phyloP scores from a whole-genome alignment of 2,329 filamentous ascomycete genomes.

The Colletotrichum eleusines region DNA sequence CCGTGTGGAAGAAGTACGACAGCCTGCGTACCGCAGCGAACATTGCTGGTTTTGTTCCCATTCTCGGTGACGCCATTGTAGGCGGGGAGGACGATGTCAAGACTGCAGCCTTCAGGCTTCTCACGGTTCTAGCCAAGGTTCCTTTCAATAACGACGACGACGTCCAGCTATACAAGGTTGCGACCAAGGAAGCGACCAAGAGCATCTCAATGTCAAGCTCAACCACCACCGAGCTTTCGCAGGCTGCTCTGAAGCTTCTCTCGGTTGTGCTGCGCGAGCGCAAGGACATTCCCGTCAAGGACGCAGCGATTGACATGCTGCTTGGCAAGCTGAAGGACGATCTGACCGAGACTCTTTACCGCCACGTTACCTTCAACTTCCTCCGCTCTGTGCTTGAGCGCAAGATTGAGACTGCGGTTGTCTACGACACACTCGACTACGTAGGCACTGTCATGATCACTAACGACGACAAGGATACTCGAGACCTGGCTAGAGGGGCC shows the following conservation, averaged over 20 bases:
- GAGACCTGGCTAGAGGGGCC: conserved; percentile 87
- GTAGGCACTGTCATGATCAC: conserved; percentile 94
- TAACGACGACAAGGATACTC: conserved; percentile 89
- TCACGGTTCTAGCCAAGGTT: conserved; percentile 87
- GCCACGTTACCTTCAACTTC: conserved; percentile 96
- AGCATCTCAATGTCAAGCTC: conserved; percentile 81
- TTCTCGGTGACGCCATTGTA: conserved; percentile 88
- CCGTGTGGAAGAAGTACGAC: conserved; percentile 88
- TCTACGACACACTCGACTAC: conserved; percentile 93
- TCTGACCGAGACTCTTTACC: conserved; percentile 90
- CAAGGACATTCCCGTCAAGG: conserved; percentile 79
- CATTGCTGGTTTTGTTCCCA: conserved; percentile 85
- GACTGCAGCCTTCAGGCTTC: conserved; percentile 85
- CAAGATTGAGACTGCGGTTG: conserved; percentile 84
- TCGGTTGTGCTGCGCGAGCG: conserved; percentile 87
- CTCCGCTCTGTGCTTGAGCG: conserved; percentile 87
- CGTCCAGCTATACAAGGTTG: conserved; percentile 75
- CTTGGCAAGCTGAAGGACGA: conserved; percentile 87
- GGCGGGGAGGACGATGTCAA: conserved; percentile 93
- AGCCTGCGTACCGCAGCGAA: conserved; percentile 83
- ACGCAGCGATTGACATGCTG: conserved; percentile 84
- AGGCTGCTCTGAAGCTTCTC: conserved; percentile 89
- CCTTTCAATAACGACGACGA: conserved; percentile 80
- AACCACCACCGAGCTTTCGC: conserved; percentile 85
- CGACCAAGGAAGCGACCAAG: conserved; percentile 86